Percentiles rank a stretch among this genome's conserved stretches.
Conservation (phyloP, 371 early-diverging fungal species). For the Lichtheimia hyalospora region DNA sequence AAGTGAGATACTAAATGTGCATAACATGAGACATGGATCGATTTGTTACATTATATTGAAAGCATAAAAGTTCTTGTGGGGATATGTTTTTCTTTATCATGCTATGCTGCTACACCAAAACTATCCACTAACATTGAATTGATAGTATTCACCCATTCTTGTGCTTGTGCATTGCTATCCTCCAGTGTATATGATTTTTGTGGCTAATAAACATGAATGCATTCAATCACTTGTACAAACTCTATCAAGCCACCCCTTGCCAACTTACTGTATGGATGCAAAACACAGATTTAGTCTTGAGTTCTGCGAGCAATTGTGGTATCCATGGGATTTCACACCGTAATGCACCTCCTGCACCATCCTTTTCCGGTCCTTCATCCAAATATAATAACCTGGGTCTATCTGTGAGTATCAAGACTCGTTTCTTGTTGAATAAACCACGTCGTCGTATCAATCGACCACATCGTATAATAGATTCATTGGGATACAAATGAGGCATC, state of each 20-base stretch:
- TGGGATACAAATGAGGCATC: conserved; percentile 52
- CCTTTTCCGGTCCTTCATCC: conserved; percentile 53
- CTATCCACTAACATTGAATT: conserved; percentile 51
- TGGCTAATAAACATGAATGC: conserved; percentile 30
- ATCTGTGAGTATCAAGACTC: conserved; percentile 70
- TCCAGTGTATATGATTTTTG: conserved; percentile 63
- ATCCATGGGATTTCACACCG: conserved; percentile 63
- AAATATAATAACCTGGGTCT: conserved; percentile 68
- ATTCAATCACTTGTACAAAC: not conserved
- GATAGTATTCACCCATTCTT: conserved; percentile 57
- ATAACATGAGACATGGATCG: no score
- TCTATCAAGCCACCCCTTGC: not conserved
- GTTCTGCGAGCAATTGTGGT: conserved; percentile 46
- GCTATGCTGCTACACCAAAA: conserved; percentile 44
- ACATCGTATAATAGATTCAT: conserved; percentile 64
- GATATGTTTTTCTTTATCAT: not conserved
- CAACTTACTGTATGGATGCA: conserved; percentile 62
- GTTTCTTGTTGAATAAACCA: conserved; percentile 61
- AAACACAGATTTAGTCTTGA: conserved; percentile 59
- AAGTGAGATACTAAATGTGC: no score
- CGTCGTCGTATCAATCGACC: conserved; percentile 62
- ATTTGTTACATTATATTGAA: no score
- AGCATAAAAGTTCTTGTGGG: no score
- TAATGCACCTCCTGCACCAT: conserved; percentile 34
- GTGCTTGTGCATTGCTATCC: conserved; percentile 47